Evolutionary conservation across 1,284 basidiomycete species (phyloP), one percentile per base, ranked within the genome.

Genomic region (Phellopilus nigrolimitatus): DNA sequence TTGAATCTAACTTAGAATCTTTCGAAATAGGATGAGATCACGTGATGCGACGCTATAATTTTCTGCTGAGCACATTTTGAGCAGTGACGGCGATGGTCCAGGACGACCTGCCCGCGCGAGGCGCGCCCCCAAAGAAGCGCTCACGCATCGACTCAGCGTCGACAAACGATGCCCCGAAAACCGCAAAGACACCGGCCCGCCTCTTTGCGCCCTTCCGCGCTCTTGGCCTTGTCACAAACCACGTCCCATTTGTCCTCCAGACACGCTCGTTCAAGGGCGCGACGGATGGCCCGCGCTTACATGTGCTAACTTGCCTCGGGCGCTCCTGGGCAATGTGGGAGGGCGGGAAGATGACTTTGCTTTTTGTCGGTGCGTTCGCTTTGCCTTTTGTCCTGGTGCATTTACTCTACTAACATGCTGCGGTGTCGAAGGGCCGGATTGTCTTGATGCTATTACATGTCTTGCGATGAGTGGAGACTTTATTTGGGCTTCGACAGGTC

Each of bases 311-410:
- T 10, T 95, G 91, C 61, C 68, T 98, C 4, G 95, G 95, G 12
- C 81, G 77, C 56, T 84, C 89, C 59, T 99, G 95, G 95, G 89
- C 92, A 17, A 76, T 98, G 68, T 99, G 95, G 95, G 93, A 97
- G 63, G 93, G 92, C 10, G 89, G 84, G 28, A 91, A 87, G 68
- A 94, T 99, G 89, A 80, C 79, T 13, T 71, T 99, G 42, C 74
- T 98, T 41, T 98, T 99, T 65, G 92, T 97, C 54, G 93, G 95
- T 88, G 66, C 71, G 90, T 71, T 37, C 33, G 51, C 50, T 53
- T 40, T 37, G 22, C 58, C 53, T 53, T 43, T 44, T 47, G 49
- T 25, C 54, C 30, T 52, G 9, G 36, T 17, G 13, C 24, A 13
- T 28, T 13, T 8, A 37, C 51, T 39, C 25, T 34, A 47, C 22